Evolutionary conservation across 2,329 filamentous ascomycete genomes (phyloP).

Genomic region (Podosphaera xanthii): DNA sequence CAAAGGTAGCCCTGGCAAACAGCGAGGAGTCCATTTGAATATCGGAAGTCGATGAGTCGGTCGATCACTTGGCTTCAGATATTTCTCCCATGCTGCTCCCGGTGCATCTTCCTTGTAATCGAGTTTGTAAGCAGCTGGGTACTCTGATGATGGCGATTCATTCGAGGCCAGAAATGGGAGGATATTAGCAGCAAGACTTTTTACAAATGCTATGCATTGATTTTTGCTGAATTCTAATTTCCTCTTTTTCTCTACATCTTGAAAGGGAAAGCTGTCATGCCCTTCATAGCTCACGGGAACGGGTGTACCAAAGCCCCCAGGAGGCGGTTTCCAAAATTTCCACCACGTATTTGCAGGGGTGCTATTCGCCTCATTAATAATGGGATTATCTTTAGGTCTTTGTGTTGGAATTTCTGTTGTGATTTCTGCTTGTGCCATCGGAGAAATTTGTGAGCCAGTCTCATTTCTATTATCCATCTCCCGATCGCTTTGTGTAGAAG

Average conservation of each 20-base stretch:
- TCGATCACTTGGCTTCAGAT: conserved; percentile 58
- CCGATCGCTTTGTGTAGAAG: background rate
- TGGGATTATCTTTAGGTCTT: conserved; percentile 6
- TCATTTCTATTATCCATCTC: conserved; percentile 1
- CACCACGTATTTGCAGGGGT: conserved; percentile 23
- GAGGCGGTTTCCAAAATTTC: conserved; percentile 41
- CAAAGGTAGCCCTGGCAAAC: conserved; percentile 58
- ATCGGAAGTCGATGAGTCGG: conserved; percentile 61
- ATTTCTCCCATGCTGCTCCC: conserved; percentile 58
- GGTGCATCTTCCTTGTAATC: conserved; percentile 38
- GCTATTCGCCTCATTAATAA: conserved; percentile 7
- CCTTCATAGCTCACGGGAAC: conserved; percentile 32
- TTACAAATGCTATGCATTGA: conserved; percentile 18
- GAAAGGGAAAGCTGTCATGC: conserved; percentile 19
- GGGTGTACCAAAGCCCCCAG: conserved; percentile 36
- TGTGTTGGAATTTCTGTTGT: background rate
- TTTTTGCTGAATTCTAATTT: conserved; percentile 8
- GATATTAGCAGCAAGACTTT: conserved; percentile 20
- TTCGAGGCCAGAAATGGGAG: conserved; percentile 23
- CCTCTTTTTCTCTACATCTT: conserved; percentile 14
- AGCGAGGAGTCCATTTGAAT: conserved; percentile 31
- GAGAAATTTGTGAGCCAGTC: conserved; percentile 11
- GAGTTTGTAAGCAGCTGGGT: conserved; percentile 39
- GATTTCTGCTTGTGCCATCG: conserved; percentile 3
- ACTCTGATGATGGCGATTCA: conserved; percentile 19